Percentiles rank a stretch among this genome's conserved stretches.
These are phyloP conservation scores for Gymnopus androsaceus DNA, from an alignment of 1,284 basidiomycete genomes.

Conservation along the genomic window DNA sequence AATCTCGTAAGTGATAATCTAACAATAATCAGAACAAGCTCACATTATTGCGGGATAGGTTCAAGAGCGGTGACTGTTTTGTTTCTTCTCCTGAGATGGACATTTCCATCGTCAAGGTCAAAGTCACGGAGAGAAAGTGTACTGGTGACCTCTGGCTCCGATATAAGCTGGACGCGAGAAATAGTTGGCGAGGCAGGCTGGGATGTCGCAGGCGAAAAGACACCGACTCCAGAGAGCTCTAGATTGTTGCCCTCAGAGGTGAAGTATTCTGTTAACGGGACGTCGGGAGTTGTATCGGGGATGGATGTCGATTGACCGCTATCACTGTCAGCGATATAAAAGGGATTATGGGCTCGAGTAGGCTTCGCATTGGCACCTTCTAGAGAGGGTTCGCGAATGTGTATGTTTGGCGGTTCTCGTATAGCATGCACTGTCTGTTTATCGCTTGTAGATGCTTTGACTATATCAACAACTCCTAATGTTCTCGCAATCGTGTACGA, in stretches of 20 bases:
- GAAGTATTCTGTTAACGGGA: slow-evolving; percentile 45
- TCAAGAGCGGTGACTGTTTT: neutral
- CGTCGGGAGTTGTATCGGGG: slow-evolving; percentile 6
- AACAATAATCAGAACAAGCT: neutral
- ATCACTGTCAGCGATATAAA: slow-evolving; percentile 6
- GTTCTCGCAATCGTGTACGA: slow-evolving; percentile 85
- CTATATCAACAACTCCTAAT: slow-evolving; percentile 71
- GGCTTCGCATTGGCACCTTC: slow-evolving; percentile 14
- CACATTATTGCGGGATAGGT: neutral
- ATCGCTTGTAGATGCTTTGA: slow-evolving; percentile 68
- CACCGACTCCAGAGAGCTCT: slow-evolving; percentile 65
- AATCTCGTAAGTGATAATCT: too few species aligned
- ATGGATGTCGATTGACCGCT: slow-evolving; percentile 10
- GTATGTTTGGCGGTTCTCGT: slow-evolving; percentile 32
- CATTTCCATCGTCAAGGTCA: slow-evolving; percentile 11
- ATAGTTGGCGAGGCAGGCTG: slow-evolving; percentile 65
- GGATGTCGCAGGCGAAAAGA: slow-evolving; percentile 70
- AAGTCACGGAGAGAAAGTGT: slow-evolving; percentile 13
- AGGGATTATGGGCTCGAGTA: slow-evolving; percentile 2
- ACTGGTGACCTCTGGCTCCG: slow-evolving; percentile 20
- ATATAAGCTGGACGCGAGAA: slow-evolving; percentile 35
- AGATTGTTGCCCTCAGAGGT: slow-evolving; percentile 53
- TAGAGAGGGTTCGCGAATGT: slow-evolving; percentile 24
- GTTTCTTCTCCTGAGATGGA: slow-evolving; percentile 8
- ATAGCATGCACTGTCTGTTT: slow-evolving; percentile 35